phyloP scores from a whole-genome alignment of 305 asterid species.

The Striga hermonthica region DNA sequence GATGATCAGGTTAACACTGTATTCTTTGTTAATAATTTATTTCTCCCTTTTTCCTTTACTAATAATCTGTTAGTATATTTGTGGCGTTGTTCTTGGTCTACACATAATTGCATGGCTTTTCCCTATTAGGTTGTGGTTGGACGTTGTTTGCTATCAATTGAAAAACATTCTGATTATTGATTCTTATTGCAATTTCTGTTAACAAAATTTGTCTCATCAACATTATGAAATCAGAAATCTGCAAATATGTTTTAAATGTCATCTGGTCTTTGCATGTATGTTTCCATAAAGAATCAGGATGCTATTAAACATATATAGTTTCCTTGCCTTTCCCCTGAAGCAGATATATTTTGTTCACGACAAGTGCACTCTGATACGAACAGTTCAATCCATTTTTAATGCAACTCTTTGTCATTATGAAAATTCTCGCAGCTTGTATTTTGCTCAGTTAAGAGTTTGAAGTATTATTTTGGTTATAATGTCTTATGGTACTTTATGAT shows the following conservation, averaged over 20 bases:
- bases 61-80: conserved; percentile 14
- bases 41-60: not conserved
- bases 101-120: conserved; percentile 7
- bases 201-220: conserved; percentile 3
- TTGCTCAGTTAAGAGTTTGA: not conserved
- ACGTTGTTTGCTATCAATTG: not conserved
- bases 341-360: conserved; percentile 13
- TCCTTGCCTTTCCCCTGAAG: not conserved
- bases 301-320: conserved; percentile 8
- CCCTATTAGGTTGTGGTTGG: conserved; percentile 11
- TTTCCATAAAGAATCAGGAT: conserved; percentile 11
- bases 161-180: not conserved
- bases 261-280: conserved; percentile 14
- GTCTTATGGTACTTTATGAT: too few species aligned
- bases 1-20: conserved; percentile 56
- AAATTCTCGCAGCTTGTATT: not conserved
- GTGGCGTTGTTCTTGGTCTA: not conserved
- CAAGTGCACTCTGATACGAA: not conserved
- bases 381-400: not conserved
- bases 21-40: conserved; percentile 6
- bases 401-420: conserved; percentile 2
- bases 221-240: not conserved
- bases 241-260: conserved; percentile 2
- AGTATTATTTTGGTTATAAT: not conserved
- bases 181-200: conserved; percentile 14